Conservation (phyloP, 345 rosid species). For the thale cress (Arabidopsis thaliana) region TAIR10.1 NC_003075.7:10788501-10789000, state of each 20-base stretch:
- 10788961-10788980: constrained; percentile 42
- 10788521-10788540: constrained; percentile 82
- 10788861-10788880: constrained; percentile 59
- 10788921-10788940: constrained; percentile 2
- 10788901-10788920: constrained; percentile 31
- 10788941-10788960: constrained; percentile 33
- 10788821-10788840: constrained; percentile 48
- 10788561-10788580: constrained; percentile 72
- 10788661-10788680: constrained; percentile 82
- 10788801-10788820: constrained; percentile 49
- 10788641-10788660: constrained; percentile 64
- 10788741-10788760: constrained; percentile 75
- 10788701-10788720: constrained; percentile 81
- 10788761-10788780: constrained; percentile 79
- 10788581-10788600: constrained; percentile 74
- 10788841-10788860: constrained; percentile 56
- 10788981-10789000: constrained; percentile 36
- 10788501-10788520: constrained; percentile 44
- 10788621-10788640: constrained; percentile 62
- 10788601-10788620: constrained; percentile 72
- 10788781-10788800: constrained; percentile 58
- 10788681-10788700: constrained; percentile 60
- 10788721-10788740: constrained; percentile 82
- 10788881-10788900: constrained; percentile 58
- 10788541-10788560: constrained; percentile 70